Evolutionary conservation across 2,329 filamentous ascomycete genomes (phyloP).

Genomic region (Berkeleyomyces rouxiae): DNA sequence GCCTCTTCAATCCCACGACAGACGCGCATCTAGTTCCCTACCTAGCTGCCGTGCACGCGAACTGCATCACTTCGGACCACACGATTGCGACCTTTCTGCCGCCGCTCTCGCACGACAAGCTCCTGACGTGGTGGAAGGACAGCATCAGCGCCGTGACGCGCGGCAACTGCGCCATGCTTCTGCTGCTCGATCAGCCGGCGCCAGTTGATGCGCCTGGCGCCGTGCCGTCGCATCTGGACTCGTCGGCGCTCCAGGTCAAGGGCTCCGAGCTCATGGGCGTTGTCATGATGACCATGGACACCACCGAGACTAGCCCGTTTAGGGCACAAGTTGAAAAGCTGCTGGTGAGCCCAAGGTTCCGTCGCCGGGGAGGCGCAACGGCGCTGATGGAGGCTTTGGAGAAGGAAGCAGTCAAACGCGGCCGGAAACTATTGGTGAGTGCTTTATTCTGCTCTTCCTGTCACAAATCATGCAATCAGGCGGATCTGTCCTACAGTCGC

Average conservation of each 20-base stretch:
- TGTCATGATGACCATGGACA: slow-evolving; percentile 36
- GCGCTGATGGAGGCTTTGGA: slow-evolving; percentile 38
- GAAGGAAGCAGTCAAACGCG: slow-evolving; percentile 30
- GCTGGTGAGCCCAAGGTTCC: slow-evolving; percentile 34
- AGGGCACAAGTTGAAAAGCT: slow-evolving; percentile 40
- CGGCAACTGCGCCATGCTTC: slow-evolving; percentile 33
- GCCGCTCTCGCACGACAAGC: slow-evolving; percentile 38
- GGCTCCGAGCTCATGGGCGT: slow-evolving; percentile 36
- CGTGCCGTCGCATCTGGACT: slow-evolving; percentile 12
- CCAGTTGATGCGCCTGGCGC: background rate
- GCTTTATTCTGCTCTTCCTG: background rate
- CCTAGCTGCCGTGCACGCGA: slow-evolving; percentile 40
- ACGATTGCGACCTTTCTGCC: slow-evolving; percentile 42
- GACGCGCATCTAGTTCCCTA: slow-evolving; percentile 38
- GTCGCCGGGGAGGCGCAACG: slow-evolving; percentile 34
- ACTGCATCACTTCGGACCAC: slow-evolving; percentile 40
- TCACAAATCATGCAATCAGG: background rate
- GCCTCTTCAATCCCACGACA: slow-evolving; percentile 27
- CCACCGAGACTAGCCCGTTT: slow-evolving; percentile 38
- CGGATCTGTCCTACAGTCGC: background rate
- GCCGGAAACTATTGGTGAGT: slow-evolving; percentile 37
- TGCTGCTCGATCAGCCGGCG: slow-evolving; percentile 27
- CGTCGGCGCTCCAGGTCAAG: slow-evolving; percentile 19
- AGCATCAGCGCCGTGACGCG: slow-evolving; percentile 30
- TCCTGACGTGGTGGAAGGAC: slow-evolving; percentile 40